Base-by-base conservation (phyloP, 352 stramenopile species). In the Blastocystis sp. region DNA sequence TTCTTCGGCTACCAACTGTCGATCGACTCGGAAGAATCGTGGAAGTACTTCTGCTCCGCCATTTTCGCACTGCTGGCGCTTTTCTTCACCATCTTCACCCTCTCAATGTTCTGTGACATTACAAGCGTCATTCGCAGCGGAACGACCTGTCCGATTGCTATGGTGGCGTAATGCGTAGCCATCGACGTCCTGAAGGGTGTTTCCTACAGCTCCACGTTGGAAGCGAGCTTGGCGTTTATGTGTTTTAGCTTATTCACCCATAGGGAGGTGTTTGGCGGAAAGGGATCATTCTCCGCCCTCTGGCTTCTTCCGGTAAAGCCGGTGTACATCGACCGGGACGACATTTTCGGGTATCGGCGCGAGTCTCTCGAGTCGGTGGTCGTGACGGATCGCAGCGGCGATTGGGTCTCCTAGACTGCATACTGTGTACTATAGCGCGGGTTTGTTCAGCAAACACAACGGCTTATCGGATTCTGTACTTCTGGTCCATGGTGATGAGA, bases 381-480 rank as follows among this genome's bases (percentile, higher is more conserved):
- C 17, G 42, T 77, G 2, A 9, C 28, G 45, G 40, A 77, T 4
- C 54, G 66, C 17, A 42, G 45, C 10, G 60, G 14, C 14, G 43
- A 38, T 14, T 38, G 14, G 63, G n/a, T 54, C 19, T 74, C 34
- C 19, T 74, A 6, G 45, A 48, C 45, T 28, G 24, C 21, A 52
- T 48, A 74, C 62, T 2, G 17, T 45, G 34, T 74, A 24, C 64
- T 48, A 74, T 74, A 74, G 0, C 7, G 17, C 21, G 6, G 48
- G 14, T 14, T 57, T 7, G 6, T 57, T 57, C 14, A 7, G 14
- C 6, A 7, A 14, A 57, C 6, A 57, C 48, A 57, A 7, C 6
- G 10, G 3, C 14, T 28, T 24, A 88, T 88, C 78, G 78, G 40
- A 88, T 88, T 42, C 78, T 69, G 76, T 88, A 88, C 28, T 64